Percentiles rank a stretch among this genome's conserved stretches.
Evolutionary conservation across 2,329 filamentous ascomycete genomes (phyloP).

Genomic region (Madurella mycetomatis): DNA sequence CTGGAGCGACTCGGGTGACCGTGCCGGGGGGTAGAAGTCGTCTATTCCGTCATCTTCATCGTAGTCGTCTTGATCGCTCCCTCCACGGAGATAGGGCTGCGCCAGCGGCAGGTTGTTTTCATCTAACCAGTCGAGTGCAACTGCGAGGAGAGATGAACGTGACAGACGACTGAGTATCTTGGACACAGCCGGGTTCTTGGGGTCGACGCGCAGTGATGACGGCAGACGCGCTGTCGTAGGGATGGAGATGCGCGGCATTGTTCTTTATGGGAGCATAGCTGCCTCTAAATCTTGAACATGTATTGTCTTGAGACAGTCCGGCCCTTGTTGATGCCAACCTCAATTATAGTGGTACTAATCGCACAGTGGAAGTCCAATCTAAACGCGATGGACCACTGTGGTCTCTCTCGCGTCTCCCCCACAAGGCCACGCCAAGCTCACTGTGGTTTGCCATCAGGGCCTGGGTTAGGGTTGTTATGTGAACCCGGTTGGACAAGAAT

Average conservation of each 20-base stretch:
- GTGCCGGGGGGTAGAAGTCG: constrained; percentile 65
- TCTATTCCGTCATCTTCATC: constrained; percentile 46
- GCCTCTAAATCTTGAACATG: no score
- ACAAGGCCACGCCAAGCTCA: no score
- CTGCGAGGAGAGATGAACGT: constrained; percentile 64
- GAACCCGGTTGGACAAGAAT: no score
- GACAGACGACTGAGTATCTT: constrained; percentile 68
- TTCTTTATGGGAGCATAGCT: background rate
- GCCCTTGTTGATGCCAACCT: no score
- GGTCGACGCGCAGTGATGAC: constrained; percentile 64
- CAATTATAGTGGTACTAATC: no score
- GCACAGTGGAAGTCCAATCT: no score
- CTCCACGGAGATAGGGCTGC: constrained; percentile 52
- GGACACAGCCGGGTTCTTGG: constrained; percentile 58
- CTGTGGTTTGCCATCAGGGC: no score
- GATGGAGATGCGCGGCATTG: constrained; percentile 56
- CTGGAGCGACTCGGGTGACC: constrained; percentile 61
- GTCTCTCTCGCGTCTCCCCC: no score
- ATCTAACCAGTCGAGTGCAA: constrained; percentile 74
- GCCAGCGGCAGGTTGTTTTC: constrained; percentile 58
- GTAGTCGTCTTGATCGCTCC: constrained; percentile 33
- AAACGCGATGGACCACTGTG: no score
- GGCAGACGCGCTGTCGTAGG: constrained; percentile 68
- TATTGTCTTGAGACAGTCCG: no score
- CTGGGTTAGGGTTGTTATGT: no score